These are phyloP conservation scores for Pseudogymnoascus sp. DNA, from an alignment of 2,329 filamentous ascomycete genomes.

Conservation along the genomic window DNA sequence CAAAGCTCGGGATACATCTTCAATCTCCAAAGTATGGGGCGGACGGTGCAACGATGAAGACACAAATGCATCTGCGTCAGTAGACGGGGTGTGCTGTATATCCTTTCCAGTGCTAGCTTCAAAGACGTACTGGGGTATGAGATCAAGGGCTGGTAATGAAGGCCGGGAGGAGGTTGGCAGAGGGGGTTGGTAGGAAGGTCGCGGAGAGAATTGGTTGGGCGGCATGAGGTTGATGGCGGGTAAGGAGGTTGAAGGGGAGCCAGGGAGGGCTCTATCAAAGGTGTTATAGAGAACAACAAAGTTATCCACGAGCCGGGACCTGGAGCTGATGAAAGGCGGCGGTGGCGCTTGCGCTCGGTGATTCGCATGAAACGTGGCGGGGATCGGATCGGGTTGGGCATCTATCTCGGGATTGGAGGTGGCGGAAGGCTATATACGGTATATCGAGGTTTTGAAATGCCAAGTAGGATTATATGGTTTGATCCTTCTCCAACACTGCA, in stretches of 20 bases:
- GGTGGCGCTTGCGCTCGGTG: not conserved
- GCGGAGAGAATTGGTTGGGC: too few relatives aligned
- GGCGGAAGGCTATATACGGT: not conserved
- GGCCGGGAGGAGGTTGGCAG: not conserved
- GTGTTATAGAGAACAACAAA: not conserved
- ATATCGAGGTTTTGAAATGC: not conserved
- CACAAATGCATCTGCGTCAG: not conserved
- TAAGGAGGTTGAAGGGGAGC: not conserved
- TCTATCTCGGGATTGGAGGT: not conserved
- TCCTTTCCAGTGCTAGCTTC: not conserved
- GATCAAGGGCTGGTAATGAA: not conserved
- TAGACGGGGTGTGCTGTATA: not conserved
- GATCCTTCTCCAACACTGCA: not conserved
- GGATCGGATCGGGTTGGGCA: not conserved
- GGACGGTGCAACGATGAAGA: not conserved
- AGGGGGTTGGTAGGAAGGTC: not conserved
- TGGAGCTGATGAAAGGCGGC: not conserved
- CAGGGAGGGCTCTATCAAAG: not conserved
- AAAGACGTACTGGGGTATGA: too few relatives aligned
- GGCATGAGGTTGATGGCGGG: too few relatives aligned
- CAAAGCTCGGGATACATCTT: not conserved
- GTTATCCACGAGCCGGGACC: not conserved
- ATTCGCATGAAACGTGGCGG: not conserved
- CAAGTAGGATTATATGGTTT: not conserved
- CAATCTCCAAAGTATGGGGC: not conserved